Base-by-base conservation (phyloP, 352 stramenopile genomes). In the Phytopythium chamaehyphon region DNA sequence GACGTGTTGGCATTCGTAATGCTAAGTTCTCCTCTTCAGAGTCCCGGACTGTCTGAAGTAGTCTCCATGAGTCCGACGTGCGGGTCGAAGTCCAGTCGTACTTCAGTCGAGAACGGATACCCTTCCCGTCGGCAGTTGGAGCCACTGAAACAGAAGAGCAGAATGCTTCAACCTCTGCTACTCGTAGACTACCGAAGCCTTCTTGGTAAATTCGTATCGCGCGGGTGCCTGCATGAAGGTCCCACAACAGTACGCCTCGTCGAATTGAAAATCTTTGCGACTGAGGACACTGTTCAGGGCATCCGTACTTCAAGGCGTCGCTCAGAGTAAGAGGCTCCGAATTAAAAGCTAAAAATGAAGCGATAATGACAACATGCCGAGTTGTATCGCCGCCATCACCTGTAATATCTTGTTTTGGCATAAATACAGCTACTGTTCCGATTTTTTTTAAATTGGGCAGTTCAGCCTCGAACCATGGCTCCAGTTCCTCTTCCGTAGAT, bases 21-120 rank as follows among this genome's bases (percentile, higher is more conserved):
- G 78, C 81, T 1, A 88, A 26, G 40, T 92, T 92, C 44, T 86
- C 78, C 12, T 83, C 62, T 22, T 84, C 52, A 1, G 78, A 87
- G 15, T 66, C 65, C 26, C 67, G 61, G 8, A 71, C 63, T 10
- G 73, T 83, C 28, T 86, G 73, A 5, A 83, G 51, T 14, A 89
- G 40, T 6, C 55, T 66, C 78, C 78, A 89, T 15, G 71, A 71
- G 15, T 85, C 59, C 7, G 73, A 62, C 1, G 43, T 56, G 2
- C 61, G 62, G 36, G 52, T 66, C 0, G 64, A 66, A 0, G 57
- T 68, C 73, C 71, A 88, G 23, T 82, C 74, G 0, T 33, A 66
- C 42, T 79, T 84, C 5, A 74, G 37, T 36, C 73, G 55, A 21
- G 78, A 72, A 1, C 74, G 76, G 8, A 90, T 57, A 1, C 71